Conservation (phyloP, 176 grass and related monocot genomes). For the Oryza glaberrima region DNA sequence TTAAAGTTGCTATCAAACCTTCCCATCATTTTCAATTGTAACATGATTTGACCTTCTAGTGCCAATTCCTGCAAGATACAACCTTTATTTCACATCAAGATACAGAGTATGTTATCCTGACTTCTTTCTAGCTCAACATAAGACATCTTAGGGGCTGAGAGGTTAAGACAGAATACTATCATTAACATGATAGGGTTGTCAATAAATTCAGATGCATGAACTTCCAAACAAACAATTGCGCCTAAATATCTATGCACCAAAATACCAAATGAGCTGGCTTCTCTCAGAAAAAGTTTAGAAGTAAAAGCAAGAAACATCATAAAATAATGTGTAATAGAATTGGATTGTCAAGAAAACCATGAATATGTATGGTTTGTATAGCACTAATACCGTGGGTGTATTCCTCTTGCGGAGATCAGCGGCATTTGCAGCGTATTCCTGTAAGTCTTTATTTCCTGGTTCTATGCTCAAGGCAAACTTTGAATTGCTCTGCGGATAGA, state of each 20-base stretch:
- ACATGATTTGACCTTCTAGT: neutral
- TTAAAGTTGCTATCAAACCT: neutral
- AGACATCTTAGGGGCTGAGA: neutral
- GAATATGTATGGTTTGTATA: conserved; percentile 21
- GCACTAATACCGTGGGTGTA: conserved; percentile 76
- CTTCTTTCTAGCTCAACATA: neutral
- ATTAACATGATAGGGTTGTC: neutral
- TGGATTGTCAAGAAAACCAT: neutral
- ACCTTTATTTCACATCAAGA: neutral
- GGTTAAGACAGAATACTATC: neutral
- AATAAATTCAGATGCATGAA: neutral
- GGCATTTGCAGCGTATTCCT: conserved; percentile 77
- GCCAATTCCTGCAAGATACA: neutral
- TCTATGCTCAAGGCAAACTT: conserved; percentile 94
- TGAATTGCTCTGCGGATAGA: conserved; percentile 73
- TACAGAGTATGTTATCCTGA: neutral
- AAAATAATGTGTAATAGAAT: conserved; percentile 29
- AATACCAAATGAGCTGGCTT: neutral
- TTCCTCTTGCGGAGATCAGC: conserved; percentile 74
- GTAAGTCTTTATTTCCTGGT: conserved; percentile 87
- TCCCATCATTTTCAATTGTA: neutral
- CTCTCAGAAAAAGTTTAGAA: conserved; percentile 10
- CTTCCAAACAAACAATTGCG: neutral
- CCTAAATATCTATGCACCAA: neutral
- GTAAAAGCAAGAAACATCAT: conserved; percentile 27